A percentile compares a stretch with the other conserved stretches of the same genome.
These are phyloP conservation scores for Alloascoidea hylecoeti DNA, from an alignment of 805 yeast genomes.

Conservation along the genomic window DNA sequence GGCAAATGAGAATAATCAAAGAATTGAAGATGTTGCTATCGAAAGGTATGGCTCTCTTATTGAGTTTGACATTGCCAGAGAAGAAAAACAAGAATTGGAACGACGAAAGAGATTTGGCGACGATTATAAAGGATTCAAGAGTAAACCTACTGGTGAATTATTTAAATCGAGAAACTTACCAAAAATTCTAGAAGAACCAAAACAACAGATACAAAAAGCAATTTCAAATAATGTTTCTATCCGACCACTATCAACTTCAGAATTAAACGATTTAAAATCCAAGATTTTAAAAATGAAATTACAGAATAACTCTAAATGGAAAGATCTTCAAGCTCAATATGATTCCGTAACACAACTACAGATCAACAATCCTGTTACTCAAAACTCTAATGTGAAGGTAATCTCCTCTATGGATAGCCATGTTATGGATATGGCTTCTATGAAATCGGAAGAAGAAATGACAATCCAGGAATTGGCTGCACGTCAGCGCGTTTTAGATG, in stretches of 20 bases:
- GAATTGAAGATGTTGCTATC: constrained; percentile 14
- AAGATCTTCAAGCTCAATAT: constrained; percentile 14
- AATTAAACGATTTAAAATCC: constrained; percentile 19
- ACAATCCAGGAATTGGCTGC: constrained; percentile 21
- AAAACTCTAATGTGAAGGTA: constrained; percentile 4
- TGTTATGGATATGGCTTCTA: constrained; percentile 5
- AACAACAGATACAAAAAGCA: not conserved
- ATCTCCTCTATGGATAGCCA: constrained; percentile 3
- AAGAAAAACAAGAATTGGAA: constrained; percentile 18
- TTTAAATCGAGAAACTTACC: not conserved
- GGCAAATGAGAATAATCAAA: constrained; percentile 9
- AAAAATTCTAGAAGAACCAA: constrained; percentile 1
- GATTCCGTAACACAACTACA: too few relatives aligned
- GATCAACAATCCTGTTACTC: too few relatives aligned
- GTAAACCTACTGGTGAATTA: constrained; percentile 2
- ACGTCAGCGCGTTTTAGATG: constrained; percentile 16
- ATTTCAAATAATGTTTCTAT: not conserved
- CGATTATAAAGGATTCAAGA: constrained; percentile 3
- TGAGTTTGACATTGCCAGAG: constrained; percentile 18
- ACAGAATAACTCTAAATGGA: constrained; percentile 11
- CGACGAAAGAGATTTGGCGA: constrained; percentile 3
- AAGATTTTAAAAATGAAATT: constrained; percentile 20
- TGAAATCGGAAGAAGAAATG: constrained; percentile 17
- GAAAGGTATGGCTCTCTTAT: constrained; percentile 15
- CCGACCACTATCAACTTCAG: constrained; percentile 6